Base-by-base conservation (phyloP, 2,329 filamentous ascomycete species). In the Pestalotiopsis fici region DNA sequence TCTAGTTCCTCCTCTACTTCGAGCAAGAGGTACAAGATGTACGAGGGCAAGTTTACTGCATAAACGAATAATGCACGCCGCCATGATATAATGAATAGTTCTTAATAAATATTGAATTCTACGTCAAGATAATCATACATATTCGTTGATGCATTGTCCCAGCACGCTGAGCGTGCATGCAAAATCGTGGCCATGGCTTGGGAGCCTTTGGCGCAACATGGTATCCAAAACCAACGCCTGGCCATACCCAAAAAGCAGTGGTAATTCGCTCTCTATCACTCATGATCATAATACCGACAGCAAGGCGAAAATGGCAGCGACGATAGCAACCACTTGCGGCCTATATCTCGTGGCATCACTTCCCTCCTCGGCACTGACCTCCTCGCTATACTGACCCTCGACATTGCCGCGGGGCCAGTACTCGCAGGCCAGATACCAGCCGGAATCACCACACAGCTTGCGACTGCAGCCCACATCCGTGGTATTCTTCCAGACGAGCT, bases 361-460 rank as follows among this genome's bases (percentile, higher is more conserved):
- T 25, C 57, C 57, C 25, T 31, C 71, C 71, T 77, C 75, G 70
- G 73, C 74, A 65, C 74, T 77, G 7, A 87, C 83, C 76, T 83
- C 77, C n/a, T 83, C 78, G 43, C 75, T 78, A 67, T 86, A 89
- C 70, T 81, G 75, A 0, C 85, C 87, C 1, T 83, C 74, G 0
- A 93, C 81, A 73, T 93, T 93, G 0, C 91, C 91, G 1, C 83
- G 76, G 1, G 91, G 90, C 81, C 83, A 90, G 78, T 93, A 93
- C 79, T 93, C 90, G 71, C 91, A 93, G 27, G 89, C 89, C 0
- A 93, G 80, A 76, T 87, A 91, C 87, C 88, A 92, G 0, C 88
- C 89, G 43, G 78, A 79, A 65, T 77, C 71, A 43, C 79, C 76
- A 62, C 84, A 87, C 56, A 83, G 68, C 69, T 70, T 79, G 66